Base-by-base conservation (phyloP, 352 stramenopile species). In the Phytophthora hybrid region DNA sequence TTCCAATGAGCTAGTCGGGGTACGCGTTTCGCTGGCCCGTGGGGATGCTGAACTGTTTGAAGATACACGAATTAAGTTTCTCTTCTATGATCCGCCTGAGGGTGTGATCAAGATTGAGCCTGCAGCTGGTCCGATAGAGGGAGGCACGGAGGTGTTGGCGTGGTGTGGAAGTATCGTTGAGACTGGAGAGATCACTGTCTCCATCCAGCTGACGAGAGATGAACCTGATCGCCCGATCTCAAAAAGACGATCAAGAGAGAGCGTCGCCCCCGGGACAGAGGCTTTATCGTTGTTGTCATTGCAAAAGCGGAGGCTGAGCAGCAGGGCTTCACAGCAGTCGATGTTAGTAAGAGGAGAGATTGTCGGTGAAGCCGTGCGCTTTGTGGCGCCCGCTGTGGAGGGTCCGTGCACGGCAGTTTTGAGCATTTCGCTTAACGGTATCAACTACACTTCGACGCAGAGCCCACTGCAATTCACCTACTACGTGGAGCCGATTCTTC, bases 1-100 rank as follows among this genome's bases (percentile, higher is more conserved):
- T 19, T 82, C 77, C 0, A 93, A 92, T 56, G 84, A 89, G 59
- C 67, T 93, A 0, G 84, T 91, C 1, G 47, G 37, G 1, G 59
- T 93, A 16, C 58, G 67, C 32, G 72, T 91, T 1, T 77, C 82
- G 1, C 37, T 92, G 2, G 54, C 74, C 0, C 59, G 56, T 31
- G 57, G 72, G 0, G 46, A 73, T 0, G 66, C 66, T 0, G 61
- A 80, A 18, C 53, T 84, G 19, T 93, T 91, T 49, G 69, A 78
- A 5, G 66, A 83, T 23, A 83, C 84, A 8, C 73, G 51, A 2
- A 71, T 92, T 18, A 80, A 90, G 29, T 93, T 91, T 56, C 63
- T 93, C 16, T 93, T 92, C 31, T 93, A 93, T 57, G 83, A 93
- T 26, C 87, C 85, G 3, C 87, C 87, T 0, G 68, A 90, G n/a